Conservation (phyloP, 129 eudicot genomes). For the Tagetes patula region DNA sequence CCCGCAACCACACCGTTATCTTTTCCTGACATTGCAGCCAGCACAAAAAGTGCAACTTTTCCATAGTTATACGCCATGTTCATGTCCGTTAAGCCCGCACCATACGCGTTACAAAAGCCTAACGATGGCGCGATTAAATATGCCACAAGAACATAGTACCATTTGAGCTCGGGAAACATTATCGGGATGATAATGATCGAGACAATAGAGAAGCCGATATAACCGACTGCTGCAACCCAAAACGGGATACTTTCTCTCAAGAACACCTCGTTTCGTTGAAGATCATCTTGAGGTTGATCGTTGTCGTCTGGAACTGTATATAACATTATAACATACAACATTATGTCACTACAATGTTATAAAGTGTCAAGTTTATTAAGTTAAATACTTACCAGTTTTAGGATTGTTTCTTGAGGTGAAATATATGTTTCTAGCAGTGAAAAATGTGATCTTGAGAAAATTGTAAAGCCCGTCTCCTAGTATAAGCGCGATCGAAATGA, state of each 20-base stretch:
- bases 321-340: conserved; percentile 6
- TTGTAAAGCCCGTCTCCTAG: conserved; percentile 88
- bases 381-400: conserved; percentile 38
- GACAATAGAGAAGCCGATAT: conserved; percentile 54
- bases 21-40: conserved; percentile 60
- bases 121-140: conserved; percentile 73
- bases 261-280: conserved; percentile 64
- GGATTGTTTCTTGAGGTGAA: conserved; percentile 45
- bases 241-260: conserved; percentile 69
- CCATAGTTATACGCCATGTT: conserved; percentile 96
- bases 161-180: conserved; percentile 75
- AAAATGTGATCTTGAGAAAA: conserved; percentile 63
- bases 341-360: conserved; percentile 10
- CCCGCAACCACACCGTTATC: conserved; percentile 84
- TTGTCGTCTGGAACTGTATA: conserved; percentile 41
- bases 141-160: conserved; percentile 77
- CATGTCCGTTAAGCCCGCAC: conserved; percentile 90
- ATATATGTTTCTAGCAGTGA: conserved; percentile 55
- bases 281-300: conserved; percentile 39
- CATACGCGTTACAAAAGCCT: conserved; percentile 89
- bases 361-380: not conserved
- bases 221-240: conserved; percentile 76
- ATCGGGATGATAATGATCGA: conserved; percentile 71
- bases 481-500: conserved; percentile 80
- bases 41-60: conserved; percentile 77